A percentile compares a stretch with the other conserved stretches of the same genome.
These are phyloP conservation scores for Solanum tacnaense DNA, from an alignment of 257 asterid genomes.

Conservation along the genomic window DNA sequence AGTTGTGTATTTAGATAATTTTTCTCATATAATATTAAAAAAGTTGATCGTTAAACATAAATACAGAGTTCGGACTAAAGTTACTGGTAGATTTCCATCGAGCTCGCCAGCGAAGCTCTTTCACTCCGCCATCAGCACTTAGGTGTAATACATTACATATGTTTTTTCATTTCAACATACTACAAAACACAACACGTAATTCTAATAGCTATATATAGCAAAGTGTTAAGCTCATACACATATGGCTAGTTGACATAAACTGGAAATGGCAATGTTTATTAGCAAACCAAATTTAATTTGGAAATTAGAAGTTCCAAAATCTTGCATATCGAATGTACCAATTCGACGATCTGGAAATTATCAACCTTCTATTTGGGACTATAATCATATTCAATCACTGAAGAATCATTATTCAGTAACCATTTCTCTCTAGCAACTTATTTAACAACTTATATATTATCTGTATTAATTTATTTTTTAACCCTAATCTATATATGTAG, in stretches of 20 bases:
- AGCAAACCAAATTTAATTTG: neutral
- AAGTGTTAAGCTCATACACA: neutral
- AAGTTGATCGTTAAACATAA: too few relatives aligned
- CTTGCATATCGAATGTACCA: neutral
- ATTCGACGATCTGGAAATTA: constrained; percentile 36
- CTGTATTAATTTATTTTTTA: neutral
- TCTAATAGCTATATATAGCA: neutral
- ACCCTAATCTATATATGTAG: neutral
- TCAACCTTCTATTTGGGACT: constrained; percentile 26
- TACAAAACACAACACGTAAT: neutral
- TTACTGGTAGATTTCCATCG: too few relatives aligned
- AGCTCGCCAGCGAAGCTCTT: neutral
- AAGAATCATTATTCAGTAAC: constrained; percentile 20
- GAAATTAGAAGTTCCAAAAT: neutral
- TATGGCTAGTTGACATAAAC: neutral
- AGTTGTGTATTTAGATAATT: too few relatives aligned
- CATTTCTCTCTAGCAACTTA: neutral
- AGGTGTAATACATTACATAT: neutral
- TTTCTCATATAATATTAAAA: too few relatives aligned
- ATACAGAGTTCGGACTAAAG: neutral
- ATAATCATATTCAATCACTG: constrained; percentile 24
- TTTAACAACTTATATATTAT: neutral
- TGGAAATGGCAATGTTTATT: neutral
- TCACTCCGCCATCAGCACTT: neutral
- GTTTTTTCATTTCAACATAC: too few relatives aligned